Percentiles rank a stretch among this genome's conserved stretches.
Conservation (phyloP, 345 rosid genomes). For the Cardamine resedifolia region DNA sequence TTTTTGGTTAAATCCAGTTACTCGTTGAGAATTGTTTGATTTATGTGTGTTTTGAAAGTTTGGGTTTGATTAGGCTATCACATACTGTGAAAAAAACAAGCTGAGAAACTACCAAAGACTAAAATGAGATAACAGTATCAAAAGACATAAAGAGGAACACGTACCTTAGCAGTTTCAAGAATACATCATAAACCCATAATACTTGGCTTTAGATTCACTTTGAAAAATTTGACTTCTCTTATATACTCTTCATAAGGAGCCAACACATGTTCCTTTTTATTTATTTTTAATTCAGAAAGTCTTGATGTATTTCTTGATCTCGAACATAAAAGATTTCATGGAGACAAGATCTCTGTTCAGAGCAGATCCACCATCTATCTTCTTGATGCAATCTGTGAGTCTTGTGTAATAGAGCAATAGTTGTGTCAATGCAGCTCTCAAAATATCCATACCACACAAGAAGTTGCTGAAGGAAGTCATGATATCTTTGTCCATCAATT, state of each 20-base stretch:
- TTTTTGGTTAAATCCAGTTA: background rate
- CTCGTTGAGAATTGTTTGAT: too few relatives aligned
- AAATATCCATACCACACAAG: conserved; percentile 93
- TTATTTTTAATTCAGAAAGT: conserved; percentile 85
- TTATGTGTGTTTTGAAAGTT: too few relatives aligned
- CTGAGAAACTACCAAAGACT: background rate
- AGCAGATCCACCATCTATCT: conserved; percentile 68
- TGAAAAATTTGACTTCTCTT: conserved; percentile 7
- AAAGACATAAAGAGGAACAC: background rate
- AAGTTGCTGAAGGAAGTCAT: conserved; percentile 98
- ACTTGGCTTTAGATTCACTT: conserved; percentile 17
- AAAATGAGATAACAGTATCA: background rate
- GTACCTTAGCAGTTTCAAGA: background rate
- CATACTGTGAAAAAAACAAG: background rate
- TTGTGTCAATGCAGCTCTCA: conserved; percentile 95
- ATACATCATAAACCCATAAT: conserved; percentile 12
- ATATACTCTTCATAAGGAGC: conserved; percentile 19
- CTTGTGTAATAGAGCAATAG: conserved; percentile 90
- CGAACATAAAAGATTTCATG: conserved; percentile 94
- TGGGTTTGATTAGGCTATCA: too few relatives aligned
- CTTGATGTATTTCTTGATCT: conserved; percentile 87
- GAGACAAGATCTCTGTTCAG: conserved; percentile 92
- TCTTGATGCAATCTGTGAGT: conserved; percentile 85
- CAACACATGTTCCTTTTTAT: background rate
- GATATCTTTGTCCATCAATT: conserved; percentile 97